Base-by-base conservation (phyloP, 2,329 filamentous ascomycete genomes). In the Colletotrichum magnum region DNA sequence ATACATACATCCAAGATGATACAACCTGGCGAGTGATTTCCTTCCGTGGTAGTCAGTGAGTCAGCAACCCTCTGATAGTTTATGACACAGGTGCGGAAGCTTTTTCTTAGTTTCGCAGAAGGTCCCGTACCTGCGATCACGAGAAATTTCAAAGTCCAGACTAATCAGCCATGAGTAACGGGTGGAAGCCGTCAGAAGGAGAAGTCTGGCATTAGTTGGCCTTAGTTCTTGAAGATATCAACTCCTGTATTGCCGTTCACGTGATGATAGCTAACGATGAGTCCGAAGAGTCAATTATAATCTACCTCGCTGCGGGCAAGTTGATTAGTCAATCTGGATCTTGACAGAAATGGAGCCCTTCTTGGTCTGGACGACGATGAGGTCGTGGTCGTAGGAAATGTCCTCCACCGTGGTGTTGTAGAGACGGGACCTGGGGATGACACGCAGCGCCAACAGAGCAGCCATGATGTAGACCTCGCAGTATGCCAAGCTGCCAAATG, bases 401-500 rank as follows among this genome's bases (percentile, higher is more conserved):
- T 79, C 77, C 28, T 74, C 71, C 21, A 72, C 67, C 0, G 73
- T 74, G 0, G 78, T 79, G 21, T 79, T 75, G 51, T 74, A 70
- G 6, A 79, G 72, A 15, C 58, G 68, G 69, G 76, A 71, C 18
- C 72, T 69, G 6, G 76, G 77, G 6, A 77, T 58, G 4, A 79
- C 76, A 2, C 76, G 74, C 52, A 79, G 59, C 6, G 73, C 72
- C 52, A 79, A 62, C 9, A 75, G 72, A 4, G 76, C 71, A 3
- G 75, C 47, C 5, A 70, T 58, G 7, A 77, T 65, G 41, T 79
- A 72, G 15, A 79, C 64, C 64, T 79, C 77, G 61, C 77, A 79
- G 16, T 74, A 64, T 4, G 75, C 77, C 47, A 79, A 66, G 43
- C 61, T 74, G 28, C 10, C 10, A 21, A 7, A 9, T 21, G 24